Evolutionary conservation across 306 rosid species (phyloP), one percentile per base, ranked within the genome.

Genomic region (Vigna nakashimae): DNA sequence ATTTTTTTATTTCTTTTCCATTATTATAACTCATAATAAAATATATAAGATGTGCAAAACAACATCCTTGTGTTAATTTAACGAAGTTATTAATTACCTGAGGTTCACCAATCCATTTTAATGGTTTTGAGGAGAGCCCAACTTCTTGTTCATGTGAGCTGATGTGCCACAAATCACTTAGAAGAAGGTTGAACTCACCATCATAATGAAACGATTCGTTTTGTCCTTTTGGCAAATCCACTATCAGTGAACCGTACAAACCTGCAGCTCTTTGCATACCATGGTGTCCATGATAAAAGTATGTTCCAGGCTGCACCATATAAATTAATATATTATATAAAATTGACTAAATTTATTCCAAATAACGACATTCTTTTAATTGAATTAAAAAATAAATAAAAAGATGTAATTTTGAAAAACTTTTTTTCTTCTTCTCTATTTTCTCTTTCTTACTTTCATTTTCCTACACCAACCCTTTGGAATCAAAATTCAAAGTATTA

Each of bases 181-280:
- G 66, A 71, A 94, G 80, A 0, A 94, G 38, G 74, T 90, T 82
- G 49, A 91, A 48, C 51, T 94, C 96, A 6, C 81, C 92, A 52
- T 91, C 93, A 30, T 94, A 94, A 43, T 91, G 92, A 74, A 94
- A 94, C 14, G 84, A 59, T 3, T 90, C 98, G 1, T 43, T 80
- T 77, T 83, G 73, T 6, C 87, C 91, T 24, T 84, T 74, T 60
- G 83, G 82, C 18, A 87, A 82, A 57, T 89, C 92, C 26, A 94
- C 98, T 60, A 94, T 87, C 5, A 94, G 38, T 8, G 98, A 90
- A 26, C 98, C 98, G 85, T 94, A 94, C 52, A 94, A 66, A 26
- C 98, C 98, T 1, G 97, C 97, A 2, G 95, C 79, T 81, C 96
- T 90, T 42, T 94, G 97, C 98, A 94, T 91, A 13, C 98, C 97